phyloP scores from a whole-genome alignment of 2,329 filamentous ascomycete genomes.

The Xylariomycetidae sp. region DNA sequence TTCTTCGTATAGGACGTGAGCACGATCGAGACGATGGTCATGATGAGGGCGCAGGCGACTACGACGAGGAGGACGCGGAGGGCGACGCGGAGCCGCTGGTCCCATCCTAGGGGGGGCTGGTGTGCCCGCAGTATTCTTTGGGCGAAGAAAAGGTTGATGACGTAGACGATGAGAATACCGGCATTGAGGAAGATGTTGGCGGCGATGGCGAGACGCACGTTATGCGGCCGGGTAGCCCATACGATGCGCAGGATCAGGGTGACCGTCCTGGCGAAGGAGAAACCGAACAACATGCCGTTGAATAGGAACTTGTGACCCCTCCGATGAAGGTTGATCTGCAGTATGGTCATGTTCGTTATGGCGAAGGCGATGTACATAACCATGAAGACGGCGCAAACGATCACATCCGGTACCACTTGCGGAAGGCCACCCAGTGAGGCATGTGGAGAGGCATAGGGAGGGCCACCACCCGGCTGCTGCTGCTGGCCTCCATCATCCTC shows the following conservation, averaged over 20 bases:
- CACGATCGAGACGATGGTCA: constrained; percentile 27
- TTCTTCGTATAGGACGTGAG: constrained; percentile 24
- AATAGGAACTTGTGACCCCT: constrained; percentile 34
- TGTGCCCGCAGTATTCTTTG: constrained; percentile 34
- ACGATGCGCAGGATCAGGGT: constrained; percentile 32
- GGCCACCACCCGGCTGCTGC: constrained; percentile 18
- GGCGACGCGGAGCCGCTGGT: constrained; percentile 18
- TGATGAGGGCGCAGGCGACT: constrained; percentile 23
- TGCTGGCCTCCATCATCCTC: no score
- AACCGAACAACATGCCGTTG: constrained; percentile 31
- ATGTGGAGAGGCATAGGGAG: constrained; percentile 36
- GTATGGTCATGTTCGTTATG: constrained; percentile 53
- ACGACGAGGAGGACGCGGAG: constrained; percentile 24
- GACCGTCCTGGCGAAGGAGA: constrained; percentile 30
- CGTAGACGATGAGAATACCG: constrained; percentile 31
- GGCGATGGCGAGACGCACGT: constrained; percentile 28
- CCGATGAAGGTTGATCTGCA: constrained; percentile 32
- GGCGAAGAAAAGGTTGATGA: constrained; percentile 34
- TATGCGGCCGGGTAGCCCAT: constrained; percentile 25
- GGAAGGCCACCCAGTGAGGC: constrained; percentile 57
- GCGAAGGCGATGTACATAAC: constrained; percentile 51
- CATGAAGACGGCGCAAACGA: constrained; percentile 58
- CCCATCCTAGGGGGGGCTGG: constrained; percentile 33
- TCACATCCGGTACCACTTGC: constrained; percentile 51
- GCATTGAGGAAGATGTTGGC: constrained; percentile 32